phyloP scores from a whole-genome alignment of 768 basidiomycete genomes.

The Daedaleopsis sinensis region DNA sequence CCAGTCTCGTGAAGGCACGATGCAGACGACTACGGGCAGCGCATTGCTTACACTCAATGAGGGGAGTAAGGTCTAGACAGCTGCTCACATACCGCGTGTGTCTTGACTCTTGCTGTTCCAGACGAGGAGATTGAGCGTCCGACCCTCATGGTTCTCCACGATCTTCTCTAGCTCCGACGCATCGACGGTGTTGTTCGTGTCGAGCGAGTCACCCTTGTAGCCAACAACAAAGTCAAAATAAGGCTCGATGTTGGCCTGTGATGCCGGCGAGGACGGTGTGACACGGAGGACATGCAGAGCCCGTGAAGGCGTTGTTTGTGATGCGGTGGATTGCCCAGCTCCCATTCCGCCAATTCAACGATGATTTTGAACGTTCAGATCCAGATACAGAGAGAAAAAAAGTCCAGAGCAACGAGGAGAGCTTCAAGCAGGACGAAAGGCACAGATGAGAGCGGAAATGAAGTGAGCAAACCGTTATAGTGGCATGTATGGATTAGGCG shows the following conservation, averaged over 20 bases:
- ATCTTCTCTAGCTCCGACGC: conserved; percentile 75
- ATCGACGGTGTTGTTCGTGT: conserved; percentile 58
- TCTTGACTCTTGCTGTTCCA: conserved; percentile 83
- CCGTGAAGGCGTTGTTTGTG: conserved; percentile 51
- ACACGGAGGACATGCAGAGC: conserved; percentile 90
- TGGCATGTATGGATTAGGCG: background rate
- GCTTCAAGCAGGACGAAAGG: too few species aligned
- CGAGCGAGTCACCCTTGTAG: conserved; percentile 65
- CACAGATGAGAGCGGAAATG: too few species aligned
- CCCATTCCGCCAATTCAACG: conserved; percentile 51
- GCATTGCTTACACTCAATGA: background rate
- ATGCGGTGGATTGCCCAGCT: conserved; percentile 67
- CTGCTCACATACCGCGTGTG: conserved; percentile 59
- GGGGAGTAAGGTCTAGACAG: too few species aligned
- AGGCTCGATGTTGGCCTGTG: conserved; percentile 81
- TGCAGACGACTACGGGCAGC: conserved; percentile 65
- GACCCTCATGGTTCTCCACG: conserved; percentile 81
- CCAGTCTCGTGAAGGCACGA: conserved; percentile 88
- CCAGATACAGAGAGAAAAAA: background rate
- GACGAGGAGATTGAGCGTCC: conserved; percentile 68
- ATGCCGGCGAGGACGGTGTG: conserved; percentile 87
- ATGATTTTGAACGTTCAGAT: background rate
- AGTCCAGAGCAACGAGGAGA: background rate
- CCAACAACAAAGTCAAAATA: conserved; percentile 98
- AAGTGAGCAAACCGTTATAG: too few species aligned